A percentile compares a stretch with the other conserved stretches of the same genome.
Evolutionary conservation across 164 flowering plant genomes (phyloP).

Genomic region (Malania oleifera): DNA sequence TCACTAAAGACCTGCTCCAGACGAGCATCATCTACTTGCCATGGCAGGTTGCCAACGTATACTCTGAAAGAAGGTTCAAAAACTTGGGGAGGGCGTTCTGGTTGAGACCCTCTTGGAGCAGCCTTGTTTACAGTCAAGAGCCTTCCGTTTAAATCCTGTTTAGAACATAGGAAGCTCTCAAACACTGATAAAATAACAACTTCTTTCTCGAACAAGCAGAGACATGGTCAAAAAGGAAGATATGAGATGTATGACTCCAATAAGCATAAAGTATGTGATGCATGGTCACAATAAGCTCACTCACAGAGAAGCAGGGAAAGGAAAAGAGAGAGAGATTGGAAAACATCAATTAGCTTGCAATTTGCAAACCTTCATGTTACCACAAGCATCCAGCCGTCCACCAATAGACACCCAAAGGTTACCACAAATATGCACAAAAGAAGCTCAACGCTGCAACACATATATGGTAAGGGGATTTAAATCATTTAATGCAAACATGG

Average conservation of each 20-base stretch:
- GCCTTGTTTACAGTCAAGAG: conserved; percentile 3
- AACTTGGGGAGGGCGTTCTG: conserved; percentile 1
- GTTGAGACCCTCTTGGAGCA: neutral
- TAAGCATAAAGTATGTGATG: neutral
- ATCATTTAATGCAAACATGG: too few relatives aligned
- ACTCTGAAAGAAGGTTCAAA: conserved; percentile 27
- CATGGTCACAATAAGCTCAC: neutral
- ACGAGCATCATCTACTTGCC: conserved; percentile 57
- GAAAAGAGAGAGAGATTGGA: too few relatives aligned
- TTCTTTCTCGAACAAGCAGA: neutral
- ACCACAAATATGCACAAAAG: too few relatives aligned
- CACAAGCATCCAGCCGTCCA: too few relatives aligned
- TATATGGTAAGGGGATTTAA: too few relatives aligned
- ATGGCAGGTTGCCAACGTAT: conserved; percentile 63
- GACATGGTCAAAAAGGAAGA: neutral
- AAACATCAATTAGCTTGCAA: too few relatives aligned
- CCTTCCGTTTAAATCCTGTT: conserved; percentile 7
- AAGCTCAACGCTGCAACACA: too few relatives aligned
- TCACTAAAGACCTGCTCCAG: conserved; percentile 60
- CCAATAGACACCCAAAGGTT: too few relatives aligned
- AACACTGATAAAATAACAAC: too few relatives aligned
- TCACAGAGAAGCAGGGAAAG: neutral
- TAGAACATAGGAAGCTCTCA: neutral
- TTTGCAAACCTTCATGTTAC: too few relatives aligned
- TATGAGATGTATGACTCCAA: neutral